Conservation (phyloP, 2,329 filamentous ascomycete species). For the Akanthomyces dipterigenus region DNA sequence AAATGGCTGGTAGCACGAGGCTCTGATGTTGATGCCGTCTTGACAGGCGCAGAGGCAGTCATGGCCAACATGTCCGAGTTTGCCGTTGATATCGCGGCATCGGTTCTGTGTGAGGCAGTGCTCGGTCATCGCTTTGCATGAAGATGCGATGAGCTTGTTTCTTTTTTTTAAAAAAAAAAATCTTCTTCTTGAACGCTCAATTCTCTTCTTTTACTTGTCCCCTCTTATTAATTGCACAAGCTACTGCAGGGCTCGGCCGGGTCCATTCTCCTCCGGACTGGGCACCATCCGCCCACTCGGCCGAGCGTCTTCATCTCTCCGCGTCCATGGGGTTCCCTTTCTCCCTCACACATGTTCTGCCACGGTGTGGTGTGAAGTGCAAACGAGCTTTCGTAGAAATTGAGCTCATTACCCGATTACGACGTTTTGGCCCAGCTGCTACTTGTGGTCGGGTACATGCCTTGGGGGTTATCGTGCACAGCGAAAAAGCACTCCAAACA, state of each 20-base stretch:
- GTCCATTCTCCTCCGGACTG: neutral
- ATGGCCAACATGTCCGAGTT: too few relatives aligned
- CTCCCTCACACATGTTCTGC: neutral
- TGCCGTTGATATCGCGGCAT: too few relatives aligned
- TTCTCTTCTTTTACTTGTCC: neutral
- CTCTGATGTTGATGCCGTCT: too few relatives aligned
- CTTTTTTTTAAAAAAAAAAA: too few relatives aligned
- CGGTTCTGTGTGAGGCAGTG: too few relatives aligned
- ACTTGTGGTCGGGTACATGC: too few relatives aligned
- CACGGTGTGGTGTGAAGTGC: neutral
- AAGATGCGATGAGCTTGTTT: too few relatives aligned
- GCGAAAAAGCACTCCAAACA: too few relatives aligned
- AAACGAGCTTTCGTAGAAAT: neutral
- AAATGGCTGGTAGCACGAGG: too few relatives aligned
- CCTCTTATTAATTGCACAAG: neutral
- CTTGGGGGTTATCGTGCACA: too few relatives aligned
- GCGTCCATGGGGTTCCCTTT: neutral
- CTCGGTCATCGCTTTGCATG: neutral
- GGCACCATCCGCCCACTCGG: slow-evolving; percentile 1
- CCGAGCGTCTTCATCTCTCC: slow-evolving; percentile 1
- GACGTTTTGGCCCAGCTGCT: neutral
- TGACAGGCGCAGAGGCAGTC: too few relatives aligned
- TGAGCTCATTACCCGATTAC: neutral
- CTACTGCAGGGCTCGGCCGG: neutral
- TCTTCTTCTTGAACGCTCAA: neutral